Evolutionary conservation across 768 basidiomycete species (phyloP), one percentile per base, ranked within the genome.

Genomic region (Lactarius quietus): DNA sequence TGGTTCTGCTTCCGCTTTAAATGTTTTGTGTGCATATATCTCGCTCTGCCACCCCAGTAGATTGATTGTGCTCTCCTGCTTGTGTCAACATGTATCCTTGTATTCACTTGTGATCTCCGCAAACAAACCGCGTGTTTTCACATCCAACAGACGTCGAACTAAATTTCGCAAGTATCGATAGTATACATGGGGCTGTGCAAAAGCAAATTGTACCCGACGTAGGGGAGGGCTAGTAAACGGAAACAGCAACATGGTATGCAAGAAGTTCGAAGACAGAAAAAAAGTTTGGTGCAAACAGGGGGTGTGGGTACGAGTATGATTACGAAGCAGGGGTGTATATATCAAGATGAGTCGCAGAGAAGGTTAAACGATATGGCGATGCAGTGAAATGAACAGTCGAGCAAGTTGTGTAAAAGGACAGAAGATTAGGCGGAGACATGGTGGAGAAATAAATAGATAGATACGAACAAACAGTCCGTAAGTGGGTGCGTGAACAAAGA

Each of bases 221-320:
- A 68, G 69, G 69, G 68, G 72, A 71, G 72, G n/a, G 66, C 73
- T 71, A 72, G 73, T 66, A 41, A 68, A 57, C 55, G 54, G 38
- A 31, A 56, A 61, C 63, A 65, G 64, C 33, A 65, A 71, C 73
- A 73, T 73, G 71, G 63, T 71, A 74, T 74, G 73, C 73, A 72
- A 72, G 73, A 73, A 67, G 66, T 67, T 66, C 59, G 29, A 60
- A 68, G 61, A 67, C 66, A 70, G 65, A 62, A 68, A 52, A 51
- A 61, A 61, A 35, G 64, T 61, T n/a, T 62, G 63, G 48, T 68
- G 73, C 70, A 70, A 39, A 69, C 61, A 68, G 43, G 61, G 43
- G 61, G 57, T 54, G 64, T 66, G 69, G 61, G 64, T 68, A 69
- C 70, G 68, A 72, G 68, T 71, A 70, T 69, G 69, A 69, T 62